Conservation (phyloP, 305 asterid genomes). For the Fraxinus albicans region DNA sequence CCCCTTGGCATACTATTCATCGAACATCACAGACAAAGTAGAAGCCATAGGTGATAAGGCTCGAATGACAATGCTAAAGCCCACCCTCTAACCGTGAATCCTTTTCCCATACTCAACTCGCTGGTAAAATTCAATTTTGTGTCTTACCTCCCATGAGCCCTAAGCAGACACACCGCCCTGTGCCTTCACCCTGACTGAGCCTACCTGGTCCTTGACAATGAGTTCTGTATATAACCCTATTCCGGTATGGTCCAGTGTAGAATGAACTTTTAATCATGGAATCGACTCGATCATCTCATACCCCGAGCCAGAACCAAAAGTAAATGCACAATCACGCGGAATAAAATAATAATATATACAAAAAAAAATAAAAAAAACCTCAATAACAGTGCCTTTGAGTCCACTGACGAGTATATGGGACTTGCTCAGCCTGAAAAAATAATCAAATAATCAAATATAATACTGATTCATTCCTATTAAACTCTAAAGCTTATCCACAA, state of each 20-base stretch:
- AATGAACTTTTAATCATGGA: neutral
- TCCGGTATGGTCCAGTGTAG: neutral
- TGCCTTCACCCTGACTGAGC: neutral
- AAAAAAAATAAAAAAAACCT: conserved; percentile 48
- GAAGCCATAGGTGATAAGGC: neutral
- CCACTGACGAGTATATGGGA: conserved; percentile 86
- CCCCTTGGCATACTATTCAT: neutral
- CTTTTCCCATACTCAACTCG: neutral
- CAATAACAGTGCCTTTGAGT: conserved; percentile 74
- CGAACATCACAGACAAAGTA: neutral
- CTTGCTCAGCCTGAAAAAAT: conserved; percentile 71
- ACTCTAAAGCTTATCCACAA: neutral
- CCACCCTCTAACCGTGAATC: neutral
- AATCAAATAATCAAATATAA: conserved; percentile 5
- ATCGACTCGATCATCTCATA: neutral
- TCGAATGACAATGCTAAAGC: neutral
- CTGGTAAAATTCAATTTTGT: neutral
- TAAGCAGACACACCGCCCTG: neutral
- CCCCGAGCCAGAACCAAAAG: neutral
- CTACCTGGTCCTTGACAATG: neutral
- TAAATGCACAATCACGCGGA: neutral
- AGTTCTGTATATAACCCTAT: neutral
- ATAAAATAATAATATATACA: neutral
- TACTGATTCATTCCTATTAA: neutral
- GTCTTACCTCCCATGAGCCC: neutral